Percentiles rank a stretch among this genome's conserved stretches.
Conservation (phyloP, 805 yeast genomes). For the Millerozyma acaciae region DNA sequence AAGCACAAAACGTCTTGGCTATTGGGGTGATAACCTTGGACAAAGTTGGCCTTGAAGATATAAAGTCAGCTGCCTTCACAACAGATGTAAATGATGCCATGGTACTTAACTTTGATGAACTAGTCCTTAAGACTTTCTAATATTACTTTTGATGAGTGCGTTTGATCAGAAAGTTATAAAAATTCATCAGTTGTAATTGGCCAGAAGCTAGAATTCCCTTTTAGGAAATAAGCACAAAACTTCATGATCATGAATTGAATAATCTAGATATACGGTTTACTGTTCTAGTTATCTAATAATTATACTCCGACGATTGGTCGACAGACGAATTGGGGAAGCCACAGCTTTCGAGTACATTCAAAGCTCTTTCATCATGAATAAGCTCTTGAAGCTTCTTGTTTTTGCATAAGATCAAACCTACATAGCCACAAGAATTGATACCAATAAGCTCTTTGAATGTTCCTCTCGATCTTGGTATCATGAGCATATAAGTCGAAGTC, state of each 20-base stretch:
- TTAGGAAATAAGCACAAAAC: conserved; percentile 13
- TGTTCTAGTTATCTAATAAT: conserved; percentile 49
- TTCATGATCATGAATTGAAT: background rate
- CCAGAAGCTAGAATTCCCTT: conserved; percentile 20
- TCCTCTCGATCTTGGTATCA: conserved; percentile 74
- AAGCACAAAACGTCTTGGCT: conserved; percentile 66
- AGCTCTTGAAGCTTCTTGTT: conserved; percentile 50
- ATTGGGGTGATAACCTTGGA: conserved; percentile 75
- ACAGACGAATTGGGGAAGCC: conserved; percentile 66
- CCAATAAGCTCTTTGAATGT: conserved; percentile 50
- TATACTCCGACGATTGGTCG: conserved; percentile 56
- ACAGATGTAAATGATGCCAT: conserved; percentile 66
- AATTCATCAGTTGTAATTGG: conserved; percentile 21
- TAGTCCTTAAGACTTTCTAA: background rate
- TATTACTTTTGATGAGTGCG: background rate
- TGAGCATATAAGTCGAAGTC: conserved; percentile 78
- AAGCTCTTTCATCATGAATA: conserved; percentile 45
- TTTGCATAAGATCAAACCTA: conserved; percentile 78
- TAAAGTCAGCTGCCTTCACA: conserved; percentile 71
- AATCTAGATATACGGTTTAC: background rate
- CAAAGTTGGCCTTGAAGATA: conserved; percentile 75
- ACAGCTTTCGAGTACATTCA: conserved; percentile 53
- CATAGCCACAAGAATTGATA: conserved; percentile 74
- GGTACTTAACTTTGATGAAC: conserved; percentile 8
- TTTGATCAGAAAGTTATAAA: no score